phyloP scores from a whole-genome alignment of 306 rosid species.

The Carpinus viminea region DNA sequence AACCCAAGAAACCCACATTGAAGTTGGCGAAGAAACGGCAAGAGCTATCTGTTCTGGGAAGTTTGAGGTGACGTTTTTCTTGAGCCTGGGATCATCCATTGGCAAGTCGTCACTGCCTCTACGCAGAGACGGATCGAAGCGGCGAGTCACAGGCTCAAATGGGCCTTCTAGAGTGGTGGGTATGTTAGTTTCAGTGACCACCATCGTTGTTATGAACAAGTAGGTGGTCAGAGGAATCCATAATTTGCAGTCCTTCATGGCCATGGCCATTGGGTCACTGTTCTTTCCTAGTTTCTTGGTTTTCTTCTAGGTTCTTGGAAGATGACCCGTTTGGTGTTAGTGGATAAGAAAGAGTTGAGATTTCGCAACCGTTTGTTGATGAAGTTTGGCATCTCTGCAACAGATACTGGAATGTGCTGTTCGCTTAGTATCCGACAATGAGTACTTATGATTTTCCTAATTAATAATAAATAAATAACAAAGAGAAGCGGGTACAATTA shows the following conservation, averaged over 20 bases:
- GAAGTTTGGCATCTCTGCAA: neutral
- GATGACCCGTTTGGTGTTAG: neutral
- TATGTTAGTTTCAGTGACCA: conserved; percentile 42
- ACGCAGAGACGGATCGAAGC: conserved; percentile 62
- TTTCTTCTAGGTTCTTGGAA: neutral
- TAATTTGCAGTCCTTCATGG: conserved; percentile 4
- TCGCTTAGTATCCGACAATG: neutral
- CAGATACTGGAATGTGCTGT: neutral
- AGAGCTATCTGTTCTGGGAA: conserved; percentile 86
- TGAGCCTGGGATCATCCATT: conserved; percentile 83
- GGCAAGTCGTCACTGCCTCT: conserved; percentile 85
- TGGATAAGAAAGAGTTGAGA: neutral
- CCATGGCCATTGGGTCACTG: too few species aligned
- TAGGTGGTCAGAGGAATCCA: conserved; percentile 33
- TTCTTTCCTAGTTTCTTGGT: neutral
- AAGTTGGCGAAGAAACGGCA: conserved; percentile 74
- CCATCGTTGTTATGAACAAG: conserved; percentile 28
- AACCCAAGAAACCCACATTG: conserved; percentile 93
- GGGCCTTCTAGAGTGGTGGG: conserved; percentile 91
- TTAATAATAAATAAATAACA: too few species aligned
- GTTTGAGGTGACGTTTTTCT: conserved; percentile 62
- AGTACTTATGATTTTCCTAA: neutral
- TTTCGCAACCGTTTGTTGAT: neutral
- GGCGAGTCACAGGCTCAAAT: conserved; percentile 65
- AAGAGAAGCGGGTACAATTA: neutral